phyloP scores from a whole-genome alignment of 192 early-diverging fungal genomes.

The Entomortierella parvispora region DNA sequence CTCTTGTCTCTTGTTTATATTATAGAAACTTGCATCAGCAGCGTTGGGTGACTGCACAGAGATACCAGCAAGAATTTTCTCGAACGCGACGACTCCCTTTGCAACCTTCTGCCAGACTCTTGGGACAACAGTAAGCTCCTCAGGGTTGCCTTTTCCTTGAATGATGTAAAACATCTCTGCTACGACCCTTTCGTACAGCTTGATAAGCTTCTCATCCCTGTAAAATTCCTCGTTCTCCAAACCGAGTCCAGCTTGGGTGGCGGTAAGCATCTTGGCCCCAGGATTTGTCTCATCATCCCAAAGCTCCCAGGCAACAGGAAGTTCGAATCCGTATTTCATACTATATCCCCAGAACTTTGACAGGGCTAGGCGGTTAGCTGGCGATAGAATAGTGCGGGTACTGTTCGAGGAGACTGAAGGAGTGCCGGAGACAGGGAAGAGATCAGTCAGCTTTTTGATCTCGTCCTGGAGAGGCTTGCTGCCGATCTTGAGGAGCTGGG shows the following conservation, averaged over 20 bases:
- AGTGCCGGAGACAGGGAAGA: constrained; percentile 32
- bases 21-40: not conserved
- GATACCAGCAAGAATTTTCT: constrained; percentile 58
- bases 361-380: constrained; percentile 11
- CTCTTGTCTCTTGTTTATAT: constrained; percentile 9
- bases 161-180: constrained; percentile 47
- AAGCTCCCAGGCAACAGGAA: constrained; percentile 1
- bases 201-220: constrained; percentile 46
- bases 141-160: constrained; percentile 12
- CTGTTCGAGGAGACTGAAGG: not conserved
- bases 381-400: constrained; percentile 5
- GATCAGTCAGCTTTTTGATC: constrained; percentile 26
- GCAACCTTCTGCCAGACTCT: constrained; percentile 37
- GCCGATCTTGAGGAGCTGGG: constrained; percentile 31
- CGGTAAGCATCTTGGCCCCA: constrained; percentile 5
- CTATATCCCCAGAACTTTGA: constrained; percentile 19
- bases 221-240: constrained; percentile 57
- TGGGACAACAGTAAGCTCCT: constrained; percentile 1
- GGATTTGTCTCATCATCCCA: constrained; percentile 6
- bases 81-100: constrained; percentile 61
- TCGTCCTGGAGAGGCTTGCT: constrained; percentile 40
- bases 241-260: constrained; percentile 18
- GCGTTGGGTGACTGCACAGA: not conserved
- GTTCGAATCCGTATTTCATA: constrained; percentile 20
- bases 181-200: constrained; percentile 54